These are phyloP conservation scores for Mollisiaceae sp. DNA, from an alignment of 2,329 filamentous ascomycete genomes.

Conservation along the genomic window DNA sequence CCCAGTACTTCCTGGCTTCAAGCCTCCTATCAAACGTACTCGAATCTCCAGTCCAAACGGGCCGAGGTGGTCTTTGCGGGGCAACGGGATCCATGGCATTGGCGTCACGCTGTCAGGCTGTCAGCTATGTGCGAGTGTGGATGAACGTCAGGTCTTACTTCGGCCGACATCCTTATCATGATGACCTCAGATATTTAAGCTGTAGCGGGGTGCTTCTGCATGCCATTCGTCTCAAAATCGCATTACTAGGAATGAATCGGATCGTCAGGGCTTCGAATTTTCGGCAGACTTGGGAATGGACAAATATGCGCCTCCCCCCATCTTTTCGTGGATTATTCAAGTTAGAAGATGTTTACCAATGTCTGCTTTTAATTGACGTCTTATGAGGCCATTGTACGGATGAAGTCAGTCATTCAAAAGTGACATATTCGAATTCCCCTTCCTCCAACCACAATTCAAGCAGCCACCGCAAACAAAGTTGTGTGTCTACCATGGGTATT, in stretches of 20 bases:
- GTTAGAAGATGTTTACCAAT: too few relatives aligned
- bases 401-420: too few relatives aligned
- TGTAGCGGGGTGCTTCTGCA: neutral
- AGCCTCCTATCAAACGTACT: neutral
- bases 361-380: too few relatives aligned
- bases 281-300: neutral
- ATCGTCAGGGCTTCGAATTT: neutral
- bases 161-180: neutral
- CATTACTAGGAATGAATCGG: neutral
- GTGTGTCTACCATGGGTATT: neutral
- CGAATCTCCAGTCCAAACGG: neutral
- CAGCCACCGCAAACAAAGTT: neutral
- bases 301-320: too few relatives aligned
- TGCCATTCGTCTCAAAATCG: neutral
- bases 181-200: neutral
- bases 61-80: conserved; percentile 6
- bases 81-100: neutral
- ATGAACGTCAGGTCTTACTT: neutral
- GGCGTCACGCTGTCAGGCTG: too few relatives aligned
- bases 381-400: too few relatives aligned
- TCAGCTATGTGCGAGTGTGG: neutral
- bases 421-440: too few relatives aligned
- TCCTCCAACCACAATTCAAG: too few relatives aligned
- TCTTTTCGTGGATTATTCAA: too few relatives aligned
- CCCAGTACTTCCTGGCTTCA: neutral